Conservation (phyloP, 169 alveolate genomes). For the Babesia ovata region DNA sequence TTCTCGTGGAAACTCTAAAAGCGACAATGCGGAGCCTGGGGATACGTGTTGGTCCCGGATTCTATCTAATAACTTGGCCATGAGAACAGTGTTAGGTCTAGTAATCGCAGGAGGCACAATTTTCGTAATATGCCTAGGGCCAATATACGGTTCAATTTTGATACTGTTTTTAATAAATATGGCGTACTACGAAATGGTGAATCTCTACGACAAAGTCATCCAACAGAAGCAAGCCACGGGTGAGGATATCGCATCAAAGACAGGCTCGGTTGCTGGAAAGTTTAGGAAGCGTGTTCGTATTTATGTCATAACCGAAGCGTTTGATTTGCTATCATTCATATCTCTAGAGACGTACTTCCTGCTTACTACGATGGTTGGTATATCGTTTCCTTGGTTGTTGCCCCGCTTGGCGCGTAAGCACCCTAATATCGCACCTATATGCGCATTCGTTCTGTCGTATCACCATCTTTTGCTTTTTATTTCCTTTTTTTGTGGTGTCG, state of each 20-base stretch:
- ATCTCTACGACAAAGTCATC: conserved; percentile 46
- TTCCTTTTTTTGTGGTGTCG: conserved; percentile 86
- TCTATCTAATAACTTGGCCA: conserved; percentile 4
- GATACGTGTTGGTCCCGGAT: neutral
- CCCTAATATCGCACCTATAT: conserved; percentile 23
- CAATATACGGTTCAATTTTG: conserved; percentile 31
- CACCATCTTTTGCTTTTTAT: conserved; percentile 87
- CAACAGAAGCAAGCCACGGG: conserved; percentile 19
- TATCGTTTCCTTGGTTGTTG: conserved; percentile 77
- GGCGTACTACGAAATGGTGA: conserved; percentile 57
- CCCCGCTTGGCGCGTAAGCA: conserved; percentile 69
- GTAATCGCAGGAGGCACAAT: conserved; percentile 13
- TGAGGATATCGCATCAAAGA: conserved; percentile 11
- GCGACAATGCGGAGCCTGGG: neutral
- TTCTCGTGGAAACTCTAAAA: conserved; percentile 17
- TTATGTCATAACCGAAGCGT: conserved; percentile 56
- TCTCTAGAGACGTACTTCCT: conserved; percentile 61
- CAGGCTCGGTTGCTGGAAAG: conserved; percentile 11
- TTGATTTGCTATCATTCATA: conserved; percentile 45
- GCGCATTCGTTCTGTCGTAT: conserved; percentile 76
- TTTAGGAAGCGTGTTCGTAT: conserved; percentile 45
- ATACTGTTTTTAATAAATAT: conserved; percentile 14
- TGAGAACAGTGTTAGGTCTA: conserved; percentile 24
- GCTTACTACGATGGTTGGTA: conserved; percentile 56
- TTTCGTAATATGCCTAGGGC: conserved; percentile 49